These are phyloP conservation scores for Daldinia vernicosa DNA, from an alignment of 495 filamentous ascomycete genomes.

Conservation along the genomic window DNA sequence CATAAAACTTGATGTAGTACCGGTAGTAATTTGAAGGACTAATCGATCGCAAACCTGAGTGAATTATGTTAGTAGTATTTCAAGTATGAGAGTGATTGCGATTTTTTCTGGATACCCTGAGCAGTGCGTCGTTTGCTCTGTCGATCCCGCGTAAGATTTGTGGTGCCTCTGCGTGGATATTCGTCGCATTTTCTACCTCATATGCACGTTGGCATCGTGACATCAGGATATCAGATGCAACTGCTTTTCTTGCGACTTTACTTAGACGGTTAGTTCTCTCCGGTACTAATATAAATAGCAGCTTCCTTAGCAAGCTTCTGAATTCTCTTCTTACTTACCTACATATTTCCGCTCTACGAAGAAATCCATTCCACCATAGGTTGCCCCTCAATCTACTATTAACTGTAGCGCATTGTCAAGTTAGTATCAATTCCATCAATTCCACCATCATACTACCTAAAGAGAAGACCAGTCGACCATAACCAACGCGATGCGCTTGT, in stretches of 20 bases:
- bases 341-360: background rate
- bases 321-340: background rate
- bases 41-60: background rate
- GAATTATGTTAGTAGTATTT: background rate
- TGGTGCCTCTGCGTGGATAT: background rate
- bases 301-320: background rate
- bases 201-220: slow-evolving; percentile 21
- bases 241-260: background rate
- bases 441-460: background rate
- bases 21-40: background rate
- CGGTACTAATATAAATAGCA: background rate
- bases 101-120: background rate
- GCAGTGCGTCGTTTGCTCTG: slow-evolving; percentile 3
- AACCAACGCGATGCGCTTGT: slow-evolving; percentile 17
- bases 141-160: background rate
- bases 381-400: background rate
- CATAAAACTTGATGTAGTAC: background rate
- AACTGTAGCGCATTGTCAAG: background rate
- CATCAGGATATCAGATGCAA: slow-evolving; percentile 12
- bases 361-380: background rate
- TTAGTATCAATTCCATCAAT: slow-evolving; percentile 5
- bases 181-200: background rate
- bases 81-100: background rate
- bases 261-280: background rate
- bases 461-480: background rate